Base-by-base conservation (phyloP, 1,284 basidiomycete genomes). In the Rugosomyces carneus region DNA sequence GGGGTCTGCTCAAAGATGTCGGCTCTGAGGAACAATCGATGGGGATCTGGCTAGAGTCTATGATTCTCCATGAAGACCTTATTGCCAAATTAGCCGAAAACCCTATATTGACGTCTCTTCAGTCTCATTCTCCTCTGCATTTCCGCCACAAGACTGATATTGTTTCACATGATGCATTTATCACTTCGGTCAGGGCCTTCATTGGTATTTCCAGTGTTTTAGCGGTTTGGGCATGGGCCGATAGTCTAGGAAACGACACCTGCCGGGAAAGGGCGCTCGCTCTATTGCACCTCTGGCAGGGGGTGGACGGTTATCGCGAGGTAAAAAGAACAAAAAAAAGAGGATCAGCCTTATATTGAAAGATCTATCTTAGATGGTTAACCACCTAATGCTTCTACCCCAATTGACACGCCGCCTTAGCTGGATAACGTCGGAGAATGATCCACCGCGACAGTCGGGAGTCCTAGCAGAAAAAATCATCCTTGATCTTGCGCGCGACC, bases 201-300 rank as follows among this genome's bases (percentile, higher is more conserved):
- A 64, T 88, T 38, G 86, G 86, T 5, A 71, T 88, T 3, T 72
- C 80, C 2, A 71, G 72, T 39, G 78, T 86, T 8, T 62, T 89
- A n/a, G 79, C 79, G 1, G 81, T 85, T n/a, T 81, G 81, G 57
- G 81, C 82, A 5, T 89, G 84, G 81, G 76, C 85, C 15, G 86
- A 89, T 56, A 83, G 82, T 58, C 65, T 85, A n/a, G 81, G 80
- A 1, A 75, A 81, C 49, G 72, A 76, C 47, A 60, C 62, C 13
- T 84, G 82, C 56, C 71, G 81, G 6, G 81, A 84, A 54, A 72
- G 79, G 37, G 70, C 75, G 0, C 60, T 89, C 6, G 76, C 73
- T 7, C 70, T 87, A 9, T 49, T 89, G 42, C 72, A 76, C 13
- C 51, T 88, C 23, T 89, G 87, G 87, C 86, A 89, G 62, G 69